Evolutionary conservation across 202 grass and related monocot genomes (phyloP).

Genomic region (Setaria italica): DNA sequence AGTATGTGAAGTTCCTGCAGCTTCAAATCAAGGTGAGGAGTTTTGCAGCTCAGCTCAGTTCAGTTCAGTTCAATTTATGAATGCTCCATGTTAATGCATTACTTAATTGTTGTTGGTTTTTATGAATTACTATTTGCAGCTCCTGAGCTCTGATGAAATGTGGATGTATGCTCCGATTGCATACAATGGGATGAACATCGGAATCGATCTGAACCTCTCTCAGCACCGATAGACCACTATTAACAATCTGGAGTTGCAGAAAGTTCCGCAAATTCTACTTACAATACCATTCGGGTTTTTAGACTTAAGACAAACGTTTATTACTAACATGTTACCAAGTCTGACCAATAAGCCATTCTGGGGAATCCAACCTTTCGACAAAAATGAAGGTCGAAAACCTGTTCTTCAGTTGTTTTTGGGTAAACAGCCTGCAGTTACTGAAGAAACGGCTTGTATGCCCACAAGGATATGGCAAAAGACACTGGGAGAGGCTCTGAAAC

Average conservation of each 20-base stretch:
- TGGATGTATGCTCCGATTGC: slow-evolving; percentile 93
- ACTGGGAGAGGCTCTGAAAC: slow-evolving; percentile 39
- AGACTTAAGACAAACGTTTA: slow-evolving; percentile 11
- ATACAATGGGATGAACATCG: slow-evolving; percentile 87
- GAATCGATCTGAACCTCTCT: slow-evolving; percentile 70
- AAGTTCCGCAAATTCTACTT: slow-evolving; percentile 12
- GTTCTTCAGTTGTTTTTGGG: slow-evolving; percentile 31
- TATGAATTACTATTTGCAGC: slow-evolving; percentile 46
- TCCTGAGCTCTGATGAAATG: slow-evolving; percentile 81
- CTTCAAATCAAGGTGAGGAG: slow-evolving; percentile 77
- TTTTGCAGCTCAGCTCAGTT: neutral
- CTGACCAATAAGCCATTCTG: slow-evolving; percentile 43
- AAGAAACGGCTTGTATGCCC: slow-evolving; percentile 32
- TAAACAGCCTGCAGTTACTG: slow-evolving; percentile 27
- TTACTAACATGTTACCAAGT: slow-evolving; percentile 36
- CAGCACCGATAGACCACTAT: slow-evolving; percentile 19
- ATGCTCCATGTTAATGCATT: neutral
- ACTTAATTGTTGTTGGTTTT: slow-evolving; percentile 21
- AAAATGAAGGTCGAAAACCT: slow-evolving; percentile 28
- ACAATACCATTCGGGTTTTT: slow-evolving; percentile 3
- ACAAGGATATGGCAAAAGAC: slow-evolving; percentile 18
- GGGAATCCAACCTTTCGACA: slow-evolving; percentile 2
- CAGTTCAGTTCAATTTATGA: slow-evolving; percentile 21
- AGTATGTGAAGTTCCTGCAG: slow-evolving; percentile 91
- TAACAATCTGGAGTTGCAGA: slow-evolving; percentile 20